Evolutionary conservation across 2,329 filamentous ascomycete species (phyloP).

Genomic region (Septoria petroselini): DNA sequence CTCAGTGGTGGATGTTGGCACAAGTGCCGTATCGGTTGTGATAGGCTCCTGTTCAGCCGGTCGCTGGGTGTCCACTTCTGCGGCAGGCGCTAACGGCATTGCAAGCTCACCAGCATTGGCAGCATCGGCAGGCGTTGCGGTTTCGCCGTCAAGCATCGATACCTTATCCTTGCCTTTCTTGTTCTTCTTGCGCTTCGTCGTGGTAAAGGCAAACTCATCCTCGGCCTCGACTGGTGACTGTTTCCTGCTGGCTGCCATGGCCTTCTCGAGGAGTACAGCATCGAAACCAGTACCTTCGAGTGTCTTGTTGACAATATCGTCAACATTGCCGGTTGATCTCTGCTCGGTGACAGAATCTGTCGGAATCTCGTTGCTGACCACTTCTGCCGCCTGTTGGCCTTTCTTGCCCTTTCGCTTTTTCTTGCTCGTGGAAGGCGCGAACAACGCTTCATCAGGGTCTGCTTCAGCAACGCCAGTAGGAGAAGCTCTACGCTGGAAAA

Average conservation of each 20-base stretch:
- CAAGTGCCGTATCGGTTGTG: not conserved
- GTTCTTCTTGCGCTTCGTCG: conserved; percentile 45
- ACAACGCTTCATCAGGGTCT: conserved; percentile 35
- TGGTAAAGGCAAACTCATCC: conserved; percentile 36
- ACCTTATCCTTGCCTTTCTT: conserved; percentile 47
- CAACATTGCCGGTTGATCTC: conserved; percentile 31
- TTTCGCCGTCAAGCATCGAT: not conserved
- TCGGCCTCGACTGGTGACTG: conserved; percentile 25
- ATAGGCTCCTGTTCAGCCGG: not conserved
- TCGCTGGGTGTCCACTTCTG: not conserved
- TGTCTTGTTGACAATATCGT: conserved; percentile 39
- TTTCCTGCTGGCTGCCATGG: conserved; percentile 35
- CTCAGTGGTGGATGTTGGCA: not conserved
- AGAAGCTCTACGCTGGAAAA: conserved; percentile 38
- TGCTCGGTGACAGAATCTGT: conserved; percentile 6
- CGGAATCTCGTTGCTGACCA: not conserved
- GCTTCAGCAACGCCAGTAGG: conserved; percentile 36
- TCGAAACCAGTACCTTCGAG: conserved; percentile 38
- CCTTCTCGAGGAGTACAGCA: conserved; percentile 39
- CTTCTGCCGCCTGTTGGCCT: not conserved
- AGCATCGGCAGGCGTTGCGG: conserved; percentile 20
- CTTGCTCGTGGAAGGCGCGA: conserved; percentile 31
- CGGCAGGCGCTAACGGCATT: not conserved
- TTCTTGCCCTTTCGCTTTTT: conserved; percentile 36
- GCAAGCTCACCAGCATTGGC: not conserved